phyloP scores from a whole-genome alignment of 805 yeast species.

The Kodamaea kakaduensis region DNA sequence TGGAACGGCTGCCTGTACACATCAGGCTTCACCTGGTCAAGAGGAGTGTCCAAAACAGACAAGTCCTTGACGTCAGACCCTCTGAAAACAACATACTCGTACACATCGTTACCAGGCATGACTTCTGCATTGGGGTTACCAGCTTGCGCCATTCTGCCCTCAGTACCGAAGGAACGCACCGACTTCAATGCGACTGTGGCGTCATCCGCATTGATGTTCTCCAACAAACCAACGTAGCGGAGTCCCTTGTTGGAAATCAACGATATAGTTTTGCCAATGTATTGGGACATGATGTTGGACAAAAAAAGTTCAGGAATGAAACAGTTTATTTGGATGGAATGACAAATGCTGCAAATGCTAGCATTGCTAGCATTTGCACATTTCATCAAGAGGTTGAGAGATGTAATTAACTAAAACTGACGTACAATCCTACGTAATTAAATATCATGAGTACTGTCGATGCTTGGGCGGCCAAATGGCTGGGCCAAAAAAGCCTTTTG shows the following conservation, averaged over 20 bases:
- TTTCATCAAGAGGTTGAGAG: too few species aligned
- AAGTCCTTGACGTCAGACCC: constrained; percentile 92
- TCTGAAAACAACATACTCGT: constrained; percentile 76
- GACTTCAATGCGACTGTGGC: constrained; percentile 81
- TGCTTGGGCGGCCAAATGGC: too few species aligned
- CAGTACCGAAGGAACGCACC: constrained; percentile 87
- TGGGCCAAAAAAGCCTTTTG: too few species aligned
- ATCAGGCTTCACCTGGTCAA: constrained; percentile 60
- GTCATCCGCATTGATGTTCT: constrained; percentile 82
- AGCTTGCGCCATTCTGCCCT: constrained; percentile 63
- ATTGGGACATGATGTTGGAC: constrained; percentile 98
- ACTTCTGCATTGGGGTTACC: constrained; percentile 68
- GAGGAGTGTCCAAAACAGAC: constrained; percentile 70
- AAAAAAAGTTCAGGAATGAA: too few species aligned
- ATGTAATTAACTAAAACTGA: too few species aligned
- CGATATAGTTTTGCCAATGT: constrained; percentile 85
- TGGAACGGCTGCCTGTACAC: constrained; percentile 22
- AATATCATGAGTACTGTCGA: too few species aligned
- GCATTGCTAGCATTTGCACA: too few species aligned
- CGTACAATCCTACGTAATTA: too few species aligned
- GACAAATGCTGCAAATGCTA: too few species aligned
- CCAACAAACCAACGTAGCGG: constrained; percentile 86
- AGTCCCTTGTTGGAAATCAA: constrained; percentile 74
- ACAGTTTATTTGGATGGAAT: too few species aligned
- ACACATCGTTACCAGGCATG: constrained; percentile 63